Percentiles rank a stretch among this genome's conserved stretches.
phyloP scores from a whole-genome alignment of 176 grass and related monocot species.

The Oryza australiensis region DNA sequence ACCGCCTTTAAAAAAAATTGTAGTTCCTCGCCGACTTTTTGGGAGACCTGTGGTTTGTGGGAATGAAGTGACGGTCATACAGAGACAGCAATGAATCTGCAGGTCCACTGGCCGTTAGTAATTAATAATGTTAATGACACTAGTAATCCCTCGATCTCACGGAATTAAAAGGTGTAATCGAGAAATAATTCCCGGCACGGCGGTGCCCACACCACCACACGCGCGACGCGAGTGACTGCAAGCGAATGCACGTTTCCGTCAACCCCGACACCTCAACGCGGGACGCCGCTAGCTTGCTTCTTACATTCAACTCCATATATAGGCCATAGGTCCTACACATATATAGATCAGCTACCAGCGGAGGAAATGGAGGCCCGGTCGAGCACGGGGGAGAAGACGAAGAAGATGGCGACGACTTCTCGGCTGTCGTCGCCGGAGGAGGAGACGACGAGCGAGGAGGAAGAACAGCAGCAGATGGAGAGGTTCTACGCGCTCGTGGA shows the following conservation, averaged over 20 bases:
- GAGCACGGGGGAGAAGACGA: background rate
- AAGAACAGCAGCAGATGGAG: slow-evolving; percentile 32
- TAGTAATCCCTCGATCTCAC: too few species aligned
- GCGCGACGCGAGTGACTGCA: too few species aligned
- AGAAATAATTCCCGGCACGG: too few species aligned
- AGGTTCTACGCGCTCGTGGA: slow-evolving; percentile 39
- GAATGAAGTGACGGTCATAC: background rate
- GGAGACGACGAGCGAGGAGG: background rate
- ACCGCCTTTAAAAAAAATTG: background rate
- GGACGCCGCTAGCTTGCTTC: too few species aligned
- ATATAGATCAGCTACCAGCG: background rate
- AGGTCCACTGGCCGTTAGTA: background rate
- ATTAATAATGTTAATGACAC: background rate
- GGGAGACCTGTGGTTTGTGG: background rate
- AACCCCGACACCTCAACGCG: too few species aligned
- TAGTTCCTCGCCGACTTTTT: background rate
- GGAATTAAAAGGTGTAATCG: too few species aligned
- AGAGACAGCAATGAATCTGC: background rate
- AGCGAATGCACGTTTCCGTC: too few species aligned
- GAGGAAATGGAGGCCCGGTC: background rate
- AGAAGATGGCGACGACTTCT: background rate
- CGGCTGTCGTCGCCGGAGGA: background rate
- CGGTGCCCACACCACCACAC: too few species aligned
- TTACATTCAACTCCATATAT: too few species aligned
- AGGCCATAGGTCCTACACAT: too few species aligned